A percentile compares a stretch with the other conserved stretches of the same genome.
Evolutionary conservation across 2,329 filamentous ascomycete species (phyloP).

Genomic region (Diaporthe amygdali): DNA sequence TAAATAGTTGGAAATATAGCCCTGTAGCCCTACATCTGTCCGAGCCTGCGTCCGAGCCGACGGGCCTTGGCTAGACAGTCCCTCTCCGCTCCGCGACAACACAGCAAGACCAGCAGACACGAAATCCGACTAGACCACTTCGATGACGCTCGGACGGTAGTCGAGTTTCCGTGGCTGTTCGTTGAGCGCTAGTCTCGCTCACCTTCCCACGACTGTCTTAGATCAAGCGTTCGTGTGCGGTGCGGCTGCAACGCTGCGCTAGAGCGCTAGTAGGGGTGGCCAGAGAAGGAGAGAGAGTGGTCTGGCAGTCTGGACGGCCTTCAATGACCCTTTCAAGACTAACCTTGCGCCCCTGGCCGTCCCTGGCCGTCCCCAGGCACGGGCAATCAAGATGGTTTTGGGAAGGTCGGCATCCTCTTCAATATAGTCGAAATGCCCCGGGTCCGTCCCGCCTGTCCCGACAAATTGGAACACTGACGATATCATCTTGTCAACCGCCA

Average conservation of each 20-base stretch:
- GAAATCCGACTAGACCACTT: neutral
- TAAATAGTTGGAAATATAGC: neutral
- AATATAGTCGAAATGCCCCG: neutral
- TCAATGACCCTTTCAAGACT: neutral
- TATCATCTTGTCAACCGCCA: neutral
- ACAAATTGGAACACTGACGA: constrained; percentile 8
- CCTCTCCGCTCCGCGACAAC: too few relatives aligned
- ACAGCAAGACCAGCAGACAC: neutral
- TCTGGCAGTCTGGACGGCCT: neutral
- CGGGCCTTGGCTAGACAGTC: neutral
- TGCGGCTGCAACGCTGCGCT: neutral
- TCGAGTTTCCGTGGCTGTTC: neutral
- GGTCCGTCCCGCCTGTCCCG: constrained; percentile 4
- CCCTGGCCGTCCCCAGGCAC: neutral
- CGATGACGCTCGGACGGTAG: neutral
- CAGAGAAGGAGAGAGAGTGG: neutral
- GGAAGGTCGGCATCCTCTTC: neutral
- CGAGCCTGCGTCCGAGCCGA: neutral
- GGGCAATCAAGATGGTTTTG: neutral
- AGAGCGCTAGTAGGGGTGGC: neutral
- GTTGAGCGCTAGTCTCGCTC: constrained; percentile 8
- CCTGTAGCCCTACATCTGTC: neutral
- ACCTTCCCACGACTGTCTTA: constrained; percentile 2
- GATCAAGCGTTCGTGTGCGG: neutral
- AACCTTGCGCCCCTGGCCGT: neutral